A percentile compares a stretch with the other conserved stretches of the same genome.
phyloP scores from a whole-genome alignment of 306 rosid species.

The Inga leiocalycina region DNA sequence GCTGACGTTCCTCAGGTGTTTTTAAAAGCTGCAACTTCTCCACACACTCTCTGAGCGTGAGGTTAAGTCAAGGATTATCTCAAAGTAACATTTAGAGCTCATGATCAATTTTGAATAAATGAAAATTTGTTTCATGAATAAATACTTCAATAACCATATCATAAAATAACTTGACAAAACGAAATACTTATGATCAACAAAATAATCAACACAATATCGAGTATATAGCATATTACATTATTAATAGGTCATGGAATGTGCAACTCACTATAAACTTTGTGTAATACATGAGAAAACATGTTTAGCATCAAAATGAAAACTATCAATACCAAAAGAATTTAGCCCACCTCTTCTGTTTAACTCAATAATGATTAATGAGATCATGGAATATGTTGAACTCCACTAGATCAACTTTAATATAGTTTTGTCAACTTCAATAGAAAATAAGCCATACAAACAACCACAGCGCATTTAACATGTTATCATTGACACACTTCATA shows the following conservation, averaged over 20 bases:
- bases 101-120: conserved; percentile 19
- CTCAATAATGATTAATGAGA: no score
- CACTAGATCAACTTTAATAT: not conserved
- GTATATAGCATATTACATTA: not conserved
- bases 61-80: conserved; percentile 62
- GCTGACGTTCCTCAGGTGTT: conserved; percentile 98
- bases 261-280: not conserved
- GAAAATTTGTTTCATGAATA: conserved; percentile 8
- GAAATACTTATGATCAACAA: conserved; percentile 5
- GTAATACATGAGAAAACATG: not conserved
- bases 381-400: not conserved
- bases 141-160: conserved; percentile 15
- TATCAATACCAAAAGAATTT: not conserved
- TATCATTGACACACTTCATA: not conserved
- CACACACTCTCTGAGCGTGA: conserved; percentile 99
- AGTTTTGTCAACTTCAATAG: not conserved
- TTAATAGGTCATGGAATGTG: not conserved
- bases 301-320: not conserved
- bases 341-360: no score
- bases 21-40: conserved; percentile 94
- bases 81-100: not conserved
- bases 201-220: not conserved
- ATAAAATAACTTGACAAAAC: conserved; percentile 17
- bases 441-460: conserved; percentile 8
- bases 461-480: not conserved